Conservation (phyloP, 23 red algal genomes). For the Gracilaria domingensis region DNA sequence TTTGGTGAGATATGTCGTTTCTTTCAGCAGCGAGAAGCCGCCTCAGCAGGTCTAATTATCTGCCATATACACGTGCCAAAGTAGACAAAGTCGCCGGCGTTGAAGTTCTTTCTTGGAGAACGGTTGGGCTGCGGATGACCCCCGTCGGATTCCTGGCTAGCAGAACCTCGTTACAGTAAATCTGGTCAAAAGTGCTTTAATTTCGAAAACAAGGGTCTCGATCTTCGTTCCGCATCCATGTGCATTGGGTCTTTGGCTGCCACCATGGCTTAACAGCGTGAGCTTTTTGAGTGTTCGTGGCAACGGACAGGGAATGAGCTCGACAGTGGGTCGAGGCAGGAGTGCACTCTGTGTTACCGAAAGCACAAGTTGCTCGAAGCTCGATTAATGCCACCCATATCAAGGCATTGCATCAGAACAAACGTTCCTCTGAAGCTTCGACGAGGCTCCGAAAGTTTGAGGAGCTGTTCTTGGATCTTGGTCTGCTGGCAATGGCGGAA, state of each 20-base stretch:
- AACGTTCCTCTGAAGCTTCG: not conserved
- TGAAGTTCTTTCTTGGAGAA: no score
- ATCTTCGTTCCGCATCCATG: not conserved
- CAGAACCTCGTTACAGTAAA: no score
- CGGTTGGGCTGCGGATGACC: no score
- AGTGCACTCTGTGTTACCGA: not conserved
- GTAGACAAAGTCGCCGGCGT: no score
- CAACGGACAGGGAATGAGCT: slow-evolving; percentile 1
- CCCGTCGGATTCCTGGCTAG: no score
- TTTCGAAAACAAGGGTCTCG: not conserved
- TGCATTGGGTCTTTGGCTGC: slow-evolving; percentile 12
- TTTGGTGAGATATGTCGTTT: no score
- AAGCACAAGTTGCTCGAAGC: not conserved
- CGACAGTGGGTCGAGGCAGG: not conserved
- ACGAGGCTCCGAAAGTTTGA: not conserved
- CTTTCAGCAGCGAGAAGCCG: no score
- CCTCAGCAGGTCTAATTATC: no score
- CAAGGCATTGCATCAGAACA: not conserved
- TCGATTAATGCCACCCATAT: not conserved
- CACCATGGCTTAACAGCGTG: not conserved
- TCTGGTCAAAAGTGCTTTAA: no score
- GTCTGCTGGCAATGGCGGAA: slow-evolving; percentile 26
- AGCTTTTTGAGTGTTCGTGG: not conserved
- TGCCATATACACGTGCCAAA: no score
- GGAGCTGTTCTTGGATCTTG: slow-evolving; percentile 30